Conservation (phyloP, 2,329 filamentous ascomycete genomes). For the Periconia sp. region DNA sequence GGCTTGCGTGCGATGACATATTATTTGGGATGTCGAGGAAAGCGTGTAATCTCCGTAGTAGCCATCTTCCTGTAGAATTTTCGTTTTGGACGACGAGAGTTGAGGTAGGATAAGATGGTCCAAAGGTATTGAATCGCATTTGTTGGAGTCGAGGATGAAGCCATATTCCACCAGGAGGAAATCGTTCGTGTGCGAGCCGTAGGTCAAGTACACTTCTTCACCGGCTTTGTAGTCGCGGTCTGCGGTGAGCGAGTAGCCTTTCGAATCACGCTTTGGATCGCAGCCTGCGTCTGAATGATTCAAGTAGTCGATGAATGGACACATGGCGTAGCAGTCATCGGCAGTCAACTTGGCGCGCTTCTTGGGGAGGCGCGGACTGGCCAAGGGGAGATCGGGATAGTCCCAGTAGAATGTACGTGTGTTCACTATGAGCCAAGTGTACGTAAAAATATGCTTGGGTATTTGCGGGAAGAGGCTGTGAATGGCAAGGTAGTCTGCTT, state of each 20-base stretch:
- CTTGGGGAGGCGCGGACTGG: slow-evolving; percentile 49
- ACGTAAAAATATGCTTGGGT: slow-evolving; percentile 54
- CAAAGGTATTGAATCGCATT: slow-evolving; percentile 49
- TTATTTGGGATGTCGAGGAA: slow-evolving; percentile 28
- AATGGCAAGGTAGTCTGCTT: slow-evolving; percentile 57
- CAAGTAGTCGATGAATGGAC: slow-evolving; percentile 76
- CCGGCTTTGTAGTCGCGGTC: slow-evolving; percentile 58
- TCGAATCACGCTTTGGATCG: slow-evolving; percentile 57
- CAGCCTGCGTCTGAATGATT: slow-evolving; percentile 62
- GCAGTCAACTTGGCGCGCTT: slow-evolving; percentile 49
- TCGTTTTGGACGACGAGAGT: slow-evolving; percentile 37
- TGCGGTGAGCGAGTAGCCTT: slow-evolving; percentile 63
- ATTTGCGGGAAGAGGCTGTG: slow-evolving; percentile 51
- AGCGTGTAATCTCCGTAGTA: slow-evolving; percentile 47
- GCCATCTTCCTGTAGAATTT: slow-evolving; percentile 49
- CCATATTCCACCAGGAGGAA: slow-evolving; percentile 73
- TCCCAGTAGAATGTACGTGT: slow-evolving; percentile 67
- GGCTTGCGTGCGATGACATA: slow-evolving; percentile 55
- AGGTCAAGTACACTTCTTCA: slow-evolving; percentile 72
- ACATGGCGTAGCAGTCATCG: slow-evolving; percentile 69
- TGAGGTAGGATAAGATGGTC: slow-evolving; percentile 50
- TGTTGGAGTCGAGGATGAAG: slow-evolving; percentile 49
- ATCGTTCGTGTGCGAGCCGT: slow-evolving; percentile 74
- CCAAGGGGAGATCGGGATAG: slow-evolving; percentile 44
- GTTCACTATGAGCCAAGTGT: slow-evolving; percentile 67